Evolutionary conservation across 2,329 filamentous ascomycete species (phyloP).

Genomic region (Exophiala xenobiotica): DNA sequence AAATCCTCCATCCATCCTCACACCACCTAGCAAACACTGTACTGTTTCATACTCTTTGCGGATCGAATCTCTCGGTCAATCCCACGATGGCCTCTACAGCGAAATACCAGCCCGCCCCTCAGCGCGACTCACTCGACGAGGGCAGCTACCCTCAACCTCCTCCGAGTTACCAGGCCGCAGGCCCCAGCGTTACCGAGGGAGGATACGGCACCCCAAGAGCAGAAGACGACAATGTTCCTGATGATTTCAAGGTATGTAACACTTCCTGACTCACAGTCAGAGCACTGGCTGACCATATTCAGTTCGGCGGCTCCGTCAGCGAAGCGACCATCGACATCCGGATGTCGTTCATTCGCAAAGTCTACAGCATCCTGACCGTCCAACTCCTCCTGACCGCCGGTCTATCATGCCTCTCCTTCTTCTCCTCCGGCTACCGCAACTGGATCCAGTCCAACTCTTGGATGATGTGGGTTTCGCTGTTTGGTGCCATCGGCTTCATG

Average conservation of each 20-base stretch:
- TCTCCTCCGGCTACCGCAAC: conserved; percentile 70
- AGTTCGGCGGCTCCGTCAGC: conserved; percentile 90
- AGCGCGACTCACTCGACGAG: conserved; percentile 82
- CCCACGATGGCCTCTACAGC: conserved; percentile 41
- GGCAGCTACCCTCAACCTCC: conserved; percentile 70
- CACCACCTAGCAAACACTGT: neutral
- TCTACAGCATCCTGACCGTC: conserved; percentile 95
- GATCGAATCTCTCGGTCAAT: too few species aligned
- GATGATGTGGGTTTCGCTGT: conserved; percentile 83
- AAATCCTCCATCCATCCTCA: neutral
- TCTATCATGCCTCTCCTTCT: conserved; percentile 82
- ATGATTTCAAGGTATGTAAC: conserved; percentile 82
- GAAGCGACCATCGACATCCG: conserved; percentile 94
- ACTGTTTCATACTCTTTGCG: too few species aligned
- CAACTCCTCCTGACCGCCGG: conserved; percentile 83
- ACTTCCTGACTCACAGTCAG: neutral
- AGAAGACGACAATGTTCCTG: conserved; percentile 87
- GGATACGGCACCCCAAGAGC: conserved; percentile 57
- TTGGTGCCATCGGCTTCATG: conserved; percentile 82
- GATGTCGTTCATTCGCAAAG: conserved; percentile 95
- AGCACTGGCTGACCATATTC: conserved; percentile 6
- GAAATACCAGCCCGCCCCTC: conserved; percentile 80
- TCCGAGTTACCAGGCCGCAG: conserved; percentile 72
- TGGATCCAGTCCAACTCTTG: conserved; percentile 86
- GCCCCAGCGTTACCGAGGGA: conserved; percentile 59